Evolutionary conservation across 805 yeast genomes (phyloP).

Genomic region (Wickerhamomyces silvicola): DNA sequence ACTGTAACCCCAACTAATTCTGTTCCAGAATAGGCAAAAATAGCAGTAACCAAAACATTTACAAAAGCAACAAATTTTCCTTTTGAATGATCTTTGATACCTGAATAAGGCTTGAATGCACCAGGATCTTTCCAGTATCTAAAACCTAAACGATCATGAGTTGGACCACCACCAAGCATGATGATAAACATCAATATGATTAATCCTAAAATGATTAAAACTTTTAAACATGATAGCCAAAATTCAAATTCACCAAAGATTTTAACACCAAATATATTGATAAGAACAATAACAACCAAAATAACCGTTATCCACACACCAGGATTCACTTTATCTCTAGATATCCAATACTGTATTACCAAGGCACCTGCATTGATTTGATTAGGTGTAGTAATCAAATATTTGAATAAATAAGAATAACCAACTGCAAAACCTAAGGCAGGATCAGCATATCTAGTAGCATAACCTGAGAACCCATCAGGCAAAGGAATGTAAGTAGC

Average conservation of each 20-base stretch:
- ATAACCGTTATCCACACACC: slow-evolving; percentile 63
- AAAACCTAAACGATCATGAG: slow-evolving; percentile 67
- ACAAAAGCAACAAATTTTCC: slow-evolving; percentile 59
- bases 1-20: slow-evolving; percentile 68
- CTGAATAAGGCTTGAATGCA: slow-evolving; percentile 43
- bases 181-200: slow-evolving; percentile 57
- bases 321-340: slow-evolving; percentile 34
- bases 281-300: slow-evolving; percentile 35
- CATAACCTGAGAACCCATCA: slow-evolving; percentile 61
- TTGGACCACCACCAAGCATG: slow-evolving; percentile 75
- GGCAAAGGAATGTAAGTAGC: slow-evolving; percentile 61
- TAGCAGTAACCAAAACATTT: slow-evolving; percentile 58
- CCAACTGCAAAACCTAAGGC: slow-evolving; percentile 24
- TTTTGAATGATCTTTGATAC: slow-evolving; percentile 34
- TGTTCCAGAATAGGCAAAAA: slow-evolving; percentile 67
- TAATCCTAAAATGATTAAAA: slow-evolving; percentile 54
- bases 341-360: slow-evolving; percentile 41
- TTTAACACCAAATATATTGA: slow-evolving; percentile 47
- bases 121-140: slow-evolving; percentile 69
- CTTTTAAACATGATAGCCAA: slow-evolving; percentile 39
- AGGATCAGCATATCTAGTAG: slow-evolving; percentile 35
- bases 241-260: slow-evolving; percentile 56
- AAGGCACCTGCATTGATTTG: slow-evolving; percentile 60
- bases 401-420: slow-evolving; percentile 23
- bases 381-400: slow-evolving; percentile 21